A percentile compares a stretch with the other conserved stretches of the same genome.
Conservation (phyloP, 1,139 yeast species). For the Hanseniaspora sp. region DNA sequence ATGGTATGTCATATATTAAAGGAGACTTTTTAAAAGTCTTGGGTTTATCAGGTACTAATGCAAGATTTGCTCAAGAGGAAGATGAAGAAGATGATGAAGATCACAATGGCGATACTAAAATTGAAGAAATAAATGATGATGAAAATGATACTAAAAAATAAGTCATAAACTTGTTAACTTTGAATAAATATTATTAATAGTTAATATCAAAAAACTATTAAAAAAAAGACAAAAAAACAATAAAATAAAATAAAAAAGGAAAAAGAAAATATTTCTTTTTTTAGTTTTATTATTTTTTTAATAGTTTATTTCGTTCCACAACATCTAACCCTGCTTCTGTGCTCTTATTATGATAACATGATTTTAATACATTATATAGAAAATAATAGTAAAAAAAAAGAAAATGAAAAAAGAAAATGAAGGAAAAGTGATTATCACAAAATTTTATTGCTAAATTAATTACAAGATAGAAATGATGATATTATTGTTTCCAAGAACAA, state of each 20-base stretch:
- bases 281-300: not conserved
- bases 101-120: conserved; percentile 22
- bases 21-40: conserved; percentile 28
- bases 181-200: too few species aligned
- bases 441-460: too few species aligned
- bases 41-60: conserved; percentile 31
- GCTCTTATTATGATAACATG: not conserved
- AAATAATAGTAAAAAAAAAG: not conserved
- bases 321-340: not conserved
- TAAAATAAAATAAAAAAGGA: not conserved
- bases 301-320: not conserved
- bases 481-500: too few species aligned
- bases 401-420: not conserved
- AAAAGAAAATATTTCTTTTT: not conserved
- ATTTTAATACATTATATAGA: not conserved
- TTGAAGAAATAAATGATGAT: conserved; percentile 20
- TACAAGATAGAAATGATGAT: too few species aligned
- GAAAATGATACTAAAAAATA: not conserved
- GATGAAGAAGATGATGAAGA: conserved; percentile 29
- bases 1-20: conserved; percentile 26
- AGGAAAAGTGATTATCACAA: too few species aligned
- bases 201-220: too few species aligned
- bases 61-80: conserved; percentile 29
- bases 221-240: not conserved
- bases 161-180: too few species aligned